These are phyloP conservation scores for Puccinia hordei DNA, from an alignment of 1,284 basidiomycete genomes.

Conservation along the genomic window DNA sequence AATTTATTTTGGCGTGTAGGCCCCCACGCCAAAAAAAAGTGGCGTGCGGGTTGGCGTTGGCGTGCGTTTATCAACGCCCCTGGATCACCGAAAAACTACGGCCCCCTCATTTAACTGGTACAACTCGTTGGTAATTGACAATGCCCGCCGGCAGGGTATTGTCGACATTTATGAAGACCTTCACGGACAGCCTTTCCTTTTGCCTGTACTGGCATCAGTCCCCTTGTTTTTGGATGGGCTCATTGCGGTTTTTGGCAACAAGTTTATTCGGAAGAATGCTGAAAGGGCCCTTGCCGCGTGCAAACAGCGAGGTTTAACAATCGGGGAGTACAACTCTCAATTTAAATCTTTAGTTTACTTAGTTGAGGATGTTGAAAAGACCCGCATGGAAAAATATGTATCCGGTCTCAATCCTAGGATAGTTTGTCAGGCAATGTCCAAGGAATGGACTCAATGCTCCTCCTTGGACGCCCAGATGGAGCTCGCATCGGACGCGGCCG, in stretches of 20 bases:
- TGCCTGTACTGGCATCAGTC: background rate
- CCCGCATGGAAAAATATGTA: background rate
- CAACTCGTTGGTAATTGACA: background rate
- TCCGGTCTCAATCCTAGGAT: background rate
- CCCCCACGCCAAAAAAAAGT: no score
- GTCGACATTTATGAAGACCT: background rate
- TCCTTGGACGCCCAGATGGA: no score
- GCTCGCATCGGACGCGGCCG: background rate
- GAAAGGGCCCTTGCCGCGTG: background rate
- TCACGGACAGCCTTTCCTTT: background rate
- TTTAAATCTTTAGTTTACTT: slow-evolving; percentile 11
- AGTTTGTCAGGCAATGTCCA: no score
- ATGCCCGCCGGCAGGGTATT: background rate
- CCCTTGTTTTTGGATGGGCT: background rate
- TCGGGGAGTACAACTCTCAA: no score
- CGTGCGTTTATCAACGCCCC: background rate
- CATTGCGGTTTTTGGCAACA: slow-evolving; percentile 5
- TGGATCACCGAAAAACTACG: no score
- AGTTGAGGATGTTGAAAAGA: background rate
- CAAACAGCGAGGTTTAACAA: no score
- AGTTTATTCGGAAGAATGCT: slow-evolving; percentile 7
- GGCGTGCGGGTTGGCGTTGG: background rate
- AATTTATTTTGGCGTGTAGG: no score
- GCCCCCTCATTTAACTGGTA: background rate
- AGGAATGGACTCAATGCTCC: no score